phyloP scores from a whole-genome alignment of 257 asterid species.

The Eustoma russellianum region DNA sequence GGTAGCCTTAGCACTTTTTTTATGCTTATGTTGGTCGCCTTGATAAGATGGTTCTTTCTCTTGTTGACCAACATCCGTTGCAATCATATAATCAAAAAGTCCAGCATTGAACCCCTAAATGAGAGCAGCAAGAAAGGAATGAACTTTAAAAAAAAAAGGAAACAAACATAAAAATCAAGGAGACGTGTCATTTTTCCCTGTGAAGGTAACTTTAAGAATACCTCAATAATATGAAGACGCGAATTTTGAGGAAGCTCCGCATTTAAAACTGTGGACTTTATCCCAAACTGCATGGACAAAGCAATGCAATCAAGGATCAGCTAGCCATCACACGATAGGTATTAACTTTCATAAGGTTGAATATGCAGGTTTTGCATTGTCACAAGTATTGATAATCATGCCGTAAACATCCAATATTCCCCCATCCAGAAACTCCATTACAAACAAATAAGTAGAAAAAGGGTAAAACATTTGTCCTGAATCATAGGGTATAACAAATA shows the following conservation, averaged over 20 bases:
- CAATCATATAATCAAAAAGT: constrained; percentile 85
- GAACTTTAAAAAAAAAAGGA: constrained; percentile 5
- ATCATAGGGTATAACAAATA: too few species aligned
- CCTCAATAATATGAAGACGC: constrained; percentile 94
- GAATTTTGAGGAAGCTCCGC: constrained; percentile 97
- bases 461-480: too few species aligned
- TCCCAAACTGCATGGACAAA: constrained; percentile 64
- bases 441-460: too few species aligned
- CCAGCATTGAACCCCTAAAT: constrained; percentile 90
- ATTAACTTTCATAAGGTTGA: background rate
- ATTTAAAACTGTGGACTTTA: constrained; percentile 84
- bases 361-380: background rate
- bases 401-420: background rate
- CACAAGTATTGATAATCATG: background rate
- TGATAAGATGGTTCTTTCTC: constrained; percentile 33
- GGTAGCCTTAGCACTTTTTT: constrained; percentile 42
- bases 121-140: constrained; percentile 9
- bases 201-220: constrained; percentile 15
- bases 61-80: constrained; percentile 57
- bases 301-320: constrained; percentile 4
- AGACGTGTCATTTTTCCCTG: background rate
- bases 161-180: background rate
- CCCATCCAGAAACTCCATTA: background rate
- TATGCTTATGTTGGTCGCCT: constrained; percentile 33
- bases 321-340: too few species aligned